Evolutionary conservation across 768 basidiomycete genomes (phyloP).

Genomic region (Hirschioporus abietinus): DNA sequence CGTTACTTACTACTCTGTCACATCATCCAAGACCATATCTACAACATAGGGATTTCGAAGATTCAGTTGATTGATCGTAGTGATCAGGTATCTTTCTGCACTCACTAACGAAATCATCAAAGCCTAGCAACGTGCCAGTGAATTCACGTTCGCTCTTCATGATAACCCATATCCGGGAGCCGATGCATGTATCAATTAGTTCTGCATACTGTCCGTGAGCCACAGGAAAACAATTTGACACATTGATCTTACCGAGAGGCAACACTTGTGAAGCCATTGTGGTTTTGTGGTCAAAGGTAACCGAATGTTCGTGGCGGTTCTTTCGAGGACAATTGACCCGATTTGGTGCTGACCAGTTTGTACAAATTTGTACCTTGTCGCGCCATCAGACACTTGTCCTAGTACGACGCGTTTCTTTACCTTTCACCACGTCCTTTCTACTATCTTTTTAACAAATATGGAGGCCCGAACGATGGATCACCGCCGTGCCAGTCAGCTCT

Average conservation of each 20-base stretch:
- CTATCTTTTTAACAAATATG: slow-evolving; percentile 3
- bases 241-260: slow-evolving; percentile 60
- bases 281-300: not conserved
- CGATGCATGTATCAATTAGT: slow-evolving; percentile 95
- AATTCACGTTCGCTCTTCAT: slow-evolving; percentile 99
- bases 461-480: slow-evolving; percentile 10
- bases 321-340: not conserved
- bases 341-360: slow-evolving; percentile 4
- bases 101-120: slow-evolving; percentile 99
- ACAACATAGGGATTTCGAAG: not conserved
- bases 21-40: slow-evolving; percentile 96
- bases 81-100: slow-evolving; percentile 22
- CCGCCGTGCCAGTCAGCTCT: slow-evolving; percentile 5
- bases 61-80: not conserved
- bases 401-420: slow-evolving; percentile 5
- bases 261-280: slow-evolving; percentile 90
- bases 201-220: slow-evolving; percentile 40
- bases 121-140: slow-evolving; percentile 89
- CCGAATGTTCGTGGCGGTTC: slow-evolving; percentile 1
- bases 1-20: slow-evolving; percentile 82
- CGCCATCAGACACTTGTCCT: not conserved
- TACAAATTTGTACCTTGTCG: slow-evolving; percentile 5
- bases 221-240: not conserved
- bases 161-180: slow-evolving; percentile 95
- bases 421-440: slow-evolving; percentile 6